Conservation (phyloP, 192 early-diverging fungal species). For the Diversispora epigaea region DNA sequence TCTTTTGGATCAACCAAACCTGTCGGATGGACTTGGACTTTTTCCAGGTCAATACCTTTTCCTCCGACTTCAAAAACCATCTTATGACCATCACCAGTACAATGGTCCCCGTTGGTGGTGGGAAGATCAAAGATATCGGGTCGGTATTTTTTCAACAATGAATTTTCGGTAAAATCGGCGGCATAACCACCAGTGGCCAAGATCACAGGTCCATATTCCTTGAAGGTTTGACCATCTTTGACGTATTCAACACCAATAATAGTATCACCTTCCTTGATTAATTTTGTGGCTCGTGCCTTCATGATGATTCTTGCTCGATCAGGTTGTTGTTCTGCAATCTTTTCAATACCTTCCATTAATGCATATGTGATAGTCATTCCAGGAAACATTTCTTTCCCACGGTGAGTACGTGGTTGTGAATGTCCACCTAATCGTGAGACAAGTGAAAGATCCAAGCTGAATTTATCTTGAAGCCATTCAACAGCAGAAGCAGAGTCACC, state of each 20-base stretch:
- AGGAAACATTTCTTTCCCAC: conserved; percentile 78
- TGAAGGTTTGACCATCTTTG: conserved; percentile 55
- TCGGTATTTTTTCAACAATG: conserved; percentile 79
- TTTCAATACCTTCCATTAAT: conserved; percentile 79
- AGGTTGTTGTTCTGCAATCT: conserved; percentile 62
- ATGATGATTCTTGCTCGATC: conserved; percentile 76
- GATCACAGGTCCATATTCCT: conserved; percentile 77
- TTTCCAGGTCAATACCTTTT: conserved; percentile 90
- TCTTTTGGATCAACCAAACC: conserved; percentile 90
- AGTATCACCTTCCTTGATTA: conserved; percentile 62
- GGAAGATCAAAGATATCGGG: conserved; percentile 71
- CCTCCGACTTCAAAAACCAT: conserved; percentile 78
- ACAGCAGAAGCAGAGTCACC: conserved; percentile 85
- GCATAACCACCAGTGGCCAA: conserved; percentile 96
- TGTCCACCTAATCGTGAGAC: conserved; percentile 91
- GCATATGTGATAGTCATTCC: conserved; percentile 97
- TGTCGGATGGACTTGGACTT: conserved; percentile 97
- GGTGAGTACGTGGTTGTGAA: conserved; percentile 91
- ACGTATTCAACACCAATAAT: conserved; percentile 84
- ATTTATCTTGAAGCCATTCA: conserved; percentile 90
- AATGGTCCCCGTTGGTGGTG: conserved; percentile 94
- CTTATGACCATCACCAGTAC: conserved; percentile 93
- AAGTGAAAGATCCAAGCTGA: conserved; percentile 83
- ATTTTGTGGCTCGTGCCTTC: conserved; percentile 76
- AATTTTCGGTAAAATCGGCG: conserved; percentile 78